Evolutionary conservation across 768 basidiomycete species (phyloP), one percentile per base, ranked within the genome.

Genomic region (Suillus paluster): DNA sequence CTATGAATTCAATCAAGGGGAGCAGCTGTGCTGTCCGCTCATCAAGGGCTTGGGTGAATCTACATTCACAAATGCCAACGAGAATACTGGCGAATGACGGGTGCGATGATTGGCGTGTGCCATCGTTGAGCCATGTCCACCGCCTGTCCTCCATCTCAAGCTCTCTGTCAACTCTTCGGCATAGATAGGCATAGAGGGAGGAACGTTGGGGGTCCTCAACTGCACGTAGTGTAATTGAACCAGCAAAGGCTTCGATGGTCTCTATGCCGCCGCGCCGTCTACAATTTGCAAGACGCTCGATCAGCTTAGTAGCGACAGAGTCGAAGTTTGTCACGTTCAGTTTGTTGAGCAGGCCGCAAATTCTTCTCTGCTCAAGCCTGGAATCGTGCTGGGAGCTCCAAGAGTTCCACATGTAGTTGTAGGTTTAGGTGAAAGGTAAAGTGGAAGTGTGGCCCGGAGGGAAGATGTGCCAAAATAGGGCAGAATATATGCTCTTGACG

Each of bases 301-400:
- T 75, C 65, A 86, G 83, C 67, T 81, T 80, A 46, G 75, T 70
- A 44, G 83, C 79, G 64, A 85, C 81, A 44, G 77, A 76, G 56
- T 82, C 81, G 73, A 85, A 84, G 64, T 79, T 80, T 63, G 81
- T 78, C 63, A 79, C 71, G 4, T 84, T 83, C 41, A 87, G 77
- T 77, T 84, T 85, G 81, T 87, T 87, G 65, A 87, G 78, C 58
- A 86, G 70, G 46, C 82, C 78, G 70, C 84, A 84, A 68, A 85
- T 79, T 68, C 82, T 82, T 57, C 81, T 77, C 60, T 82, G 79
- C 53, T 84, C 77, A 60, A 77, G 72, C 44, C 76, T 76, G 19
- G 75, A 73, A 67, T 78, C 74, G 55, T 67, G 44, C 5, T 66
- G 66, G 12, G 66, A 55, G 50, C 66, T 71, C 68, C 70, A 68